These are phyloP conservation scores for Volvariella volvacea DNA, from an alignment of 1,284 basidiomycete genomes.

Conservation along the genomic window DNA sequence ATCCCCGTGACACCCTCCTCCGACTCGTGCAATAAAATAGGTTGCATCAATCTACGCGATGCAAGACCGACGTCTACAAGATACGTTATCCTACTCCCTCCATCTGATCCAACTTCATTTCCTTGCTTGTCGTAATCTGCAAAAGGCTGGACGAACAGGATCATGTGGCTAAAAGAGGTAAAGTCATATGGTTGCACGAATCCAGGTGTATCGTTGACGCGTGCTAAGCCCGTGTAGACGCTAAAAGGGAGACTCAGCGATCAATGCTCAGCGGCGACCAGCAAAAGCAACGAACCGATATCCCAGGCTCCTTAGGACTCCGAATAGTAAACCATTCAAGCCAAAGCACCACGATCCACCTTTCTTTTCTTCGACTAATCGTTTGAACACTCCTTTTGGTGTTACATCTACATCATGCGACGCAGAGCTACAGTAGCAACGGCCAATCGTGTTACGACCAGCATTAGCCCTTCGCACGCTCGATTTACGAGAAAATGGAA, in stretches of 20 bases:
- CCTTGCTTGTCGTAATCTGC: conserved; percentile 8
- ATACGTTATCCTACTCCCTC: conserved; percentile 24
- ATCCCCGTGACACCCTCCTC: conserved; percentile 18
- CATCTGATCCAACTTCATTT: not conserved
- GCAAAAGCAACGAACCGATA: conserved; percentile 21
- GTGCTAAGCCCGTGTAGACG: not conserved
- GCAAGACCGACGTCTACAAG: conserved; percentile 32
- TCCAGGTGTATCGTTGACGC: conserved; percentile 5
- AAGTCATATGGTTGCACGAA: conserved; percentile 2
- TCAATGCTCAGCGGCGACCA: no score
- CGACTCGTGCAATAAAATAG: conserved; percentile 26
- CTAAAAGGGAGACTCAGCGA: not conserved
- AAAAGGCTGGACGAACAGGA: conserved; percentile 32
- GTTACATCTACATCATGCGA: conserved; percentile 25
- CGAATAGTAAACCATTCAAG: conserved; percentile 25
- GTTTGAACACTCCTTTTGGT: conserved; percentile 20
- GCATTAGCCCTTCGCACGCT: no score
- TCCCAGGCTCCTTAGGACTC: conserved; percentile 28
- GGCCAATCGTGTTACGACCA: no score
- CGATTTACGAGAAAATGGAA: not conserved
- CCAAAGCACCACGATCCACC: conserved; percentile 32
- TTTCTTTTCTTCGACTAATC: conserved; percentile 20
- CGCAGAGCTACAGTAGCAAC: conserved; percentile 18
- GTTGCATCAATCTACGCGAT: conserved; percentile 20
- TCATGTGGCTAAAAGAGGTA: conserved; percentile 20